Evolutionary conservation across 2,329 filamentous ascomycete genomes (phyloP), one percentile per base, ranked within the genome.

Genomic region (Dactylellina cionopaga): DNA sequence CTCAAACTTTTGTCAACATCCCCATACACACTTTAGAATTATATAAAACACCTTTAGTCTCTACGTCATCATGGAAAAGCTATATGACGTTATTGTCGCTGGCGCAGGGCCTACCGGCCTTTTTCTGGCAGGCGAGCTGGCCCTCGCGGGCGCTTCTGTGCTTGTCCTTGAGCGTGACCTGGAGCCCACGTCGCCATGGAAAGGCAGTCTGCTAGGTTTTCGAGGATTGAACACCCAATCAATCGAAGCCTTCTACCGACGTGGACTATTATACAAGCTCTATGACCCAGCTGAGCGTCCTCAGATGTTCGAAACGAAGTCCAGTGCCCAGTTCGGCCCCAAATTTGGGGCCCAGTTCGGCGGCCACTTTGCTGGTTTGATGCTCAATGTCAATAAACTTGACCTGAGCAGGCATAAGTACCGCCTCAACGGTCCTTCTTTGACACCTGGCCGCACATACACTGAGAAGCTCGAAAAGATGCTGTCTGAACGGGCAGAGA

Each of bases 241-340:
- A 1, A 75, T 84, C 5, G 84, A 86, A 75, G 78, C 85, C 17
- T 80, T 85, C 49, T 80, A 80, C 51, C 83, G 84, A 27, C 80
- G 85, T 43, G 77, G 78, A 2, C 11, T 39, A 13, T 13, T 39
- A 10, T 4, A 13, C 35, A 13, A 39, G 35, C 73, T 82, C 31
- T 76, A 79, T 4, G 77, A 81, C 11, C 49, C 83, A 1, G 63
- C 74, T 1, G 75, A 76, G 2, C 35, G 35, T n/a, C n/a, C n/a
- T n/a, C n/a, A 13, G 35, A 39, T 39, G 13, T 39, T 39, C n/a
- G n/a, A n/a, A n/a, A n/a, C n/a, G n/a, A n/a, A n/a, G n/a, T n/a
- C n/a, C n/a, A n/a, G n/a, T n/a, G n/a, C n/a, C n/a, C n/a, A n/a
- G n/a, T 4, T 15, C 11, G 35, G 35, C 13, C 4, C 13, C 5